phyloP scores from a whole-genome alignment of 352 stramenopile species.

The Saprolegnia parasitica region DNA sequence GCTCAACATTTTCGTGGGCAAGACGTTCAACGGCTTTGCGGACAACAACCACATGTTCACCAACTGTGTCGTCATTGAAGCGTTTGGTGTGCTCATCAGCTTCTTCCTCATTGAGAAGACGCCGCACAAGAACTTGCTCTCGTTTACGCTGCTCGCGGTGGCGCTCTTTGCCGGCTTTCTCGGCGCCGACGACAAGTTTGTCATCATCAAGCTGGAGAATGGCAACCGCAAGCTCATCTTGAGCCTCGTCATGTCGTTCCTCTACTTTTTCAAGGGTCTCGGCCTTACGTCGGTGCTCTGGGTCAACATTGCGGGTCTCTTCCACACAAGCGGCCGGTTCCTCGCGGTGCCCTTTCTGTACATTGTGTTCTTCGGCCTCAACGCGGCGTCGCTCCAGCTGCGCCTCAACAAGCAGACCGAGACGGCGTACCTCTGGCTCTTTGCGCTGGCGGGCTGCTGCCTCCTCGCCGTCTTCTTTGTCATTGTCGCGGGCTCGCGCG shows the following conservation, averaged over 20 bases:
- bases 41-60: conserved; percentile 73
- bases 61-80: conserved; percentile 64
- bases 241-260: conserved; percentile 57
- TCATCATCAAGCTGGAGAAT: conserved; percentile 45
- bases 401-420: conserved; percentile 28
- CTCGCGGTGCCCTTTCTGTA: conserved; percentile 65
- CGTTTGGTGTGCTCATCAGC: conserved; percentile 65
- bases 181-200: conserved; percentile 49
- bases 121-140: conserved; percentile 66
- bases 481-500: conserved; percentile 49
- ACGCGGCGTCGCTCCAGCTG: conserved; percentile 35
- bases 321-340: conserved; percentile 55
- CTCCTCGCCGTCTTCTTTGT: conserved; percentile 43
- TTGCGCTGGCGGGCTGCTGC: conserved; percentile 43
- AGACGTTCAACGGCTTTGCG: conserved; percentile 52
- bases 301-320: conserved; percentile 67
- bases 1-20: conserved; percentile 73
- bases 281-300: conserved; percentile 68
- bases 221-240: conserved; percentile 55
- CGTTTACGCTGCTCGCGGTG: conserved; percentile 61
- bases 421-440: conserved; percentile 58
- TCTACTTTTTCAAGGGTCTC: conserved; percentile 77
- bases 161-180: conserved; percentile 46
- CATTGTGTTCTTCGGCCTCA: conserved; percentile 68
- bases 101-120: conserved; percentile 85